phyloP scores from a whole-genome alignment of 768 basidiomycete genomes.

The Cyclocybe cylindracea region DNA sequence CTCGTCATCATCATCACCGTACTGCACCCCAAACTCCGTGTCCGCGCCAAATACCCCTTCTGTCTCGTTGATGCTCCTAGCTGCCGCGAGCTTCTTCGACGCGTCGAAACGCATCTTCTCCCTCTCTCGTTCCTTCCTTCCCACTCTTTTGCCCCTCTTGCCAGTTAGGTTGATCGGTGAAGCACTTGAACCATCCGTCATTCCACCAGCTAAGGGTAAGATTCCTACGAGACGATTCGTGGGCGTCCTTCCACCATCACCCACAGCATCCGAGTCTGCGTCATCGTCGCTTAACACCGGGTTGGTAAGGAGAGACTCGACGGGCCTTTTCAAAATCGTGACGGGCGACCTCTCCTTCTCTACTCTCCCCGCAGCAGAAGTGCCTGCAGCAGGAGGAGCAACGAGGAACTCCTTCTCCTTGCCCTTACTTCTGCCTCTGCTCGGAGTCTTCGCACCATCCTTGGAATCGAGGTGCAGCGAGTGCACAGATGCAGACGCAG shows the following conservation, averaged over 20 bases:
- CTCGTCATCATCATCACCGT: neutral
- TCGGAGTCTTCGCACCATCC: slow-evolving; percentile 12
- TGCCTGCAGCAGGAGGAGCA: slow-evolving; percentile 5
- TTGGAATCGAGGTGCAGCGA: neutral
- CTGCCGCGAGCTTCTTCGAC: neutral
- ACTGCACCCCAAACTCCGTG: slow-evolving; percentile 8
- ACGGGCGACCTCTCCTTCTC: neutral
- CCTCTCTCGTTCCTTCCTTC: slow-evolving; percentile 23
- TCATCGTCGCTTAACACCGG: neutral
- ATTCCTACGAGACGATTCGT: slow-evolving; percentile 8
- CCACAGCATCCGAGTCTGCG: slow-evolving; percentile 9
- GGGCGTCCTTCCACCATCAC: slow-evolving; percentile 20
- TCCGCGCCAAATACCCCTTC: neutral
- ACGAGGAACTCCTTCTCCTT: slow-evolving; percentile 27
- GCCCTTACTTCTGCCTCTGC: slow-evolving; percentile 14
- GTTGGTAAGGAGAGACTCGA: neutral
- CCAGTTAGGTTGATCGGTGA: slow-evolving; percentile 16
- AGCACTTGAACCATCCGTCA: neutral
- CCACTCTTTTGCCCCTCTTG: slow-evolving; percentile 25
- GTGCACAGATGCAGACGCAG: neutral
- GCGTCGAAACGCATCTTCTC: slow-evolving; percentile 22
- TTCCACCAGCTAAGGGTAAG: neutral
- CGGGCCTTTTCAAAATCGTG: slow-evolving; percentile 2
- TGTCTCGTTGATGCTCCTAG: neutral
- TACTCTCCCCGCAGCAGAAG: neutral